Percentiles rank a stretch among this genome's conserved stretches.
phyloP scores from a whole-genome alignment of 2,329 filamentous ascomycete species.

The Aspergillus calidoustus region DNA sequence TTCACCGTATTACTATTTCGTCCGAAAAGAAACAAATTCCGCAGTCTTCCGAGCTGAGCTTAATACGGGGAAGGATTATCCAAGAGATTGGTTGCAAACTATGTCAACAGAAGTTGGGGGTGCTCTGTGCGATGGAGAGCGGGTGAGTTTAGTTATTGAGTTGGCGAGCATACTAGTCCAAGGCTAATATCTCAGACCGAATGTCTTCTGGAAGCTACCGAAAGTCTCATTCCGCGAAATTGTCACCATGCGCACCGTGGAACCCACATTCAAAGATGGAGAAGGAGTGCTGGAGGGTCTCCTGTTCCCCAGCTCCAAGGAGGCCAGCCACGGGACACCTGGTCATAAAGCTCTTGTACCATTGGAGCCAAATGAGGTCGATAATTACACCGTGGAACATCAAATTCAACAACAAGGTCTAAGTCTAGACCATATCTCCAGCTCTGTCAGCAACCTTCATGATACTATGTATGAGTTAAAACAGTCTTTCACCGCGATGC shows the following conservation, averaged over 20 bases:
- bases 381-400: slow-evolving; percentile 31
- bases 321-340: slow-evolving; percentile 21
- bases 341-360: slow-evolving; percentile 33
- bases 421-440: slow-evolving; percentile 45
- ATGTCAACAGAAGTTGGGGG: slow-evolving; percentile 45
- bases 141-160: slow-evolving; percentile 34
- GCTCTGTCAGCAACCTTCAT: slow-evolving; percentile 43
- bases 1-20: slow-evolving; percentile 43
- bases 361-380: slow-evolving; percentile 22
- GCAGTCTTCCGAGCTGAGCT: slow-evolving; percentile 39
- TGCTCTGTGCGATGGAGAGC: slow-evolving; percentile 39
- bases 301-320: slow-evolving; percentile 30
- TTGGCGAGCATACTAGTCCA: neutral
- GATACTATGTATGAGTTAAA: slow-evolving; percentile 48
- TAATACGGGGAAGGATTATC: slow-evolving; percentile 41
- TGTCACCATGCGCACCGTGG: slow-evolving; percentile 44
- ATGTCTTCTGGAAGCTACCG: slow-evolving; percentile 46
- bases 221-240: slow-evolving; percentile 46
- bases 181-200: slow-evolving; percentile 31
- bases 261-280: slow-evolving; percentile 41
- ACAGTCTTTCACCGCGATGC: slow-evolving; percentile 42
- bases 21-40: slow-evolving; percentile 43
- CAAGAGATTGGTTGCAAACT: slow-evolving; percentile 45
- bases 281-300: slow-evolving; percentile 38
- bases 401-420: slow-evolving; percentile 44